phyloP scores from a whole-genome alignment of 2,329 filamentous ascomycete species.

The Phialocephala subalpina region DNA sequence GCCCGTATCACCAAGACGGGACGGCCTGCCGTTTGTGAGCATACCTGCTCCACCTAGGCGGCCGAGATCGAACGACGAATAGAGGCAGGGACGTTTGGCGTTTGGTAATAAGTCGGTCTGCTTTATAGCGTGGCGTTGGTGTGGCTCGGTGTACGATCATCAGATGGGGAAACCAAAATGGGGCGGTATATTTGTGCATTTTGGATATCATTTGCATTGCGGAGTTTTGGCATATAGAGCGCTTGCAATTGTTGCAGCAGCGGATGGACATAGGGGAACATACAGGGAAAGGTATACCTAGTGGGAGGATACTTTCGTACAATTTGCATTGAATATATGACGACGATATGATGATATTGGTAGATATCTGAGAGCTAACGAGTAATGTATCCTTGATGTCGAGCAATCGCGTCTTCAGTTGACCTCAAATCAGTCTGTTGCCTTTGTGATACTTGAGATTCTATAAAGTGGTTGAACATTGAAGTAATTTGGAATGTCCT shows the following conservation, averaged over 20 bases:
- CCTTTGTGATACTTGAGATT: neutral
- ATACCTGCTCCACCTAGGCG: constrained; percentile 42
- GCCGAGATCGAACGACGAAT: constrained; percentile 33
- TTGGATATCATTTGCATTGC: neutral
- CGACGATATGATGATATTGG: neutral
- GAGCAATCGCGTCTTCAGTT: neutral
- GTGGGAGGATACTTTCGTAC: neutral
- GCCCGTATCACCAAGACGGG: constrained; percentile 29
- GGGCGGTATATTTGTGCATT: neutral
- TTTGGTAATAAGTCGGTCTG: neutral
- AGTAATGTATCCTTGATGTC: constrained; percentile 8
- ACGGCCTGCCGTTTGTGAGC: constrained; percentile 36
- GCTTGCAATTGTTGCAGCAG: neutral
- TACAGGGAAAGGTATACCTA: neutral
- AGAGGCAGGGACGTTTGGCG: neutral
- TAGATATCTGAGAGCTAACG: neutral
- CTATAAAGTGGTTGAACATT: neutral
- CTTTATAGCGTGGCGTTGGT: constrained; percentile 13
- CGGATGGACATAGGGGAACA: neutral
- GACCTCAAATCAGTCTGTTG: neutral
- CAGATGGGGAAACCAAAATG: neutral
- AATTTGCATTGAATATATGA: neutral
- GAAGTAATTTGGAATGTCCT: neutral
- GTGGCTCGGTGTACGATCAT: neutral
- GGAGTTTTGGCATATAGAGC: constrained; percentile 3